Percentiles rank a stretch among this genome's conserved stretches.
Evolutionary conservation across 257 asterid genomes (phyloP).

Genomic region (Solanum chmielewskii): DNA sequence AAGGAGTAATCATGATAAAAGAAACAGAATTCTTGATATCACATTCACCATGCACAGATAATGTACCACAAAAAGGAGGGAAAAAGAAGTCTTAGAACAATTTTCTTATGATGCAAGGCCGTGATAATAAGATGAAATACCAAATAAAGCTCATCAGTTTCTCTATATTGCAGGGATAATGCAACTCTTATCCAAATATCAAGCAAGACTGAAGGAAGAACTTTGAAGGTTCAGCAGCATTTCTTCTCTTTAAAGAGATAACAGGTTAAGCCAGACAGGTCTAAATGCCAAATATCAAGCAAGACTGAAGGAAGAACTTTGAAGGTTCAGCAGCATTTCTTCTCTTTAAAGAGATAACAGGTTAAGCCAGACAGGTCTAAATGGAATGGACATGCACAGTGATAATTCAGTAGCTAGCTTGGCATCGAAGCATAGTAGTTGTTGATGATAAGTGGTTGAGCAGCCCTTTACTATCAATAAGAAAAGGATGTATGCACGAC

Average conservation of each 20-base stretch:
- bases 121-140: background rate
- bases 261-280: background rate
- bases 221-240: background rate
- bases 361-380: background rate
- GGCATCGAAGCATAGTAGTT: background rate
- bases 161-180: background rate
- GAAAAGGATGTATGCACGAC: background rate
- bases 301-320: background rate
- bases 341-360: background rate
- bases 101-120: background rate
- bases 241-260: background rate
- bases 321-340: background rate
- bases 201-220: background rate
- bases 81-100: background rate
- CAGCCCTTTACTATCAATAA: background rate
- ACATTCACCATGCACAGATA: background rate
- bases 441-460: background rate
- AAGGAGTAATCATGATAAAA: background rate
- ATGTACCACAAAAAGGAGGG: background rate
- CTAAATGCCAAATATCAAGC: background rate
- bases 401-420: background rate
- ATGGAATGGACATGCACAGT: background rate
- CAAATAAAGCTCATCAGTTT: background rate
- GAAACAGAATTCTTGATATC: background rate
- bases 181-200: background rate